These are phyloP conservation scores for Candida pseudofarinosa DNA, from an alignment of 805 yeast species.

Conservation along the genomic window DNA sequence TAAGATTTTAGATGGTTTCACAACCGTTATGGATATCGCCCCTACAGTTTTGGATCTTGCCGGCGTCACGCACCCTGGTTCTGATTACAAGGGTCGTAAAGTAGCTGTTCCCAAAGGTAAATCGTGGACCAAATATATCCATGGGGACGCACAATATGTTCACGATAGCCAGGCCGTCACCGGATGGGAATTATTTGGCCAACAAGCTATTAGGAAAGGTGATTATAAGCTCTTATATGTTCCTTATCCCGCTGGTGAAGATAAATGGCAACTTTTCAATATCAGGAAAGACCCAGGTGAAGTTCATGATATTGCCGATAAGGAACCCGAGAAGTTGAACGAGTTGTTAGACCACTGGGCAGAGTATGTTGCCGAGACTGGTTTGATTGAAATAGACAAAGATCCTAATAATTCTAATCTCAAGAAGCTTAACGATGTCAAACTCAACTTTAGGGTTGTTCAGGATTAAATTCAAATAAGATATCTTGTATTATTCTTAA, in stretches of 20 bases:
- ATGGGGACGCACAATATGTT: conserved; percentile 21
- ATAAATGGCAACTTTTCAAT: conserved; percentile 47
- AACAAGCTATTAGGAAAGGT: conserved; percentile 52
- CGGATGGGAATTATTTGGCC: conserved; percentile 59
- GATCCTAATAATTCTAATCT: conserved; percentile 8
- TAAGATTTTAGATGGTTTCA: conserved; percentile 34
- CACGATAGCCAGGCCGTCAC: conserved; percentile 42
- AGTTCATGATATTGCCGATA: conserved; percentile 38
- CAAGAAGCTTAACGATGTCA: conserved; percentile 8
- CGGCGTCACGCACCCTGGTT: conserved; percentile 41
- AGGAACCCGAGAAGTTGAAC: conserved; percentile 32
- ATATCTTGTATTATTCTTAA: not conserved
- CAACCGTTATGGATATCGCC: conserved; percentile 57
- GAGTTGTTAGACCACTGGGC: conserved; percentile 48
- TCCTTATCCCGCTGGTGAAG: conserved; percentile 47
- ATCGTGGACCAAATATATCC: conserved; percentile 41
- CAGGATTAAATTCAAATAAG: not conserved
- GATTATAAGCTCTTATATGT: conserved; percentile 44
- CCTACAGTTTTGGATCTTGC: conserved; percentile 55
- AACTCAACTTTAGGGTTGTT: conserved; percentile 1
- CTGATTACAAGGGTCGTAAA: conserved; percentile 35
- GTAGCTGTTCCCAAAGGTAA: conserved; percentile 45
- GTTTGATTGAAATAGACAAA: conserved; percentile 33
- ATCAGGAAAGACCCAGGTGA: conserved; percentile 49
- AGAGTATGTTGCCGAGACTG: conserved; percentile 49